These are phyloP conservation scores for Ganoderma sp. DNA, from an alignment of 1,284 basidiomycete genomes.

Conservation along the genomic window DNA sequence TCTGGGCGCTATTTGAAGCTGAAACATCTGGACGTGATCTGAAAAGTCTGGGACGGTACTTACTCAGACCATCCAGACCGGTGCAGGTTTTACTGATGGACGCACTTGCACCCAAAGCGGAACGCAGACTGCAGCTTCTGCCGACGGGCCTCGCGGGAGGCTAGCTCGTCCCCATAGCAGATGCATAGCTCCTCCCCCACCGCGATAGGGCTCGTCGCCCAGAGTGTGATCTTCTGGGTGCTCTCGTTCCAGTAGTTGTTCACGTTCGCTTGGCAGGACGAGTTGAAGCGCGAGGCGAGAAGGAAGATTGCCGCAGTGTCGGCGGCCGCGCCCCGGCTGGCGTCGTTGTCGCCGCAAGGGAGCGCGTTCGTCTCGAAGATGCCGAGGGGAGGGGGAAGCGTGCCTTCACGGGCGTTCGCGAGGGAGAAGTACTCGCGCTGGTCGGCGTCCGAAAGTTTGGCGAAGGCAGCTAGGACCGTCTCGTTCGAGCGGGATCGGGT, in stretches of 20 bases:
- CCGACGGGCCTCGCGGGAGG: constrained; percentile 41
- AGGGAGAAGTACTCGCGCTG: constrained; percentile 35
- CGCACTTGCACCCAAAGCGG: constrained; percentile 62
- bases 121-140: constrained; percentile 48
- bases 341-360: constrained; percentile 31
- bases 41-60: too few species aligned
- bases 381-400: constrained; percentile 31
- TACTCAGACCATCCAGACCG: too few species aligned
- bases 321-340: constrained; percentile 5
- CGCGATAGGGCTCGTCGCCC: constrained; percentile 45
- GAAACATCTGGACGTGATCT: too few species aligned
- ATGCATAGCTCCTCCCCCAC: constrained; percentile 65
- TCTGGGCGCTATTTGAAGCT: too few species aligned
- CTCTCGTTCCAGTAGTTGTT: constrained; percentile 36
- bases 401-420: constrained; percentile 27
- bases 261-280: constrained; percentile 39
- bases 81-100: not conserved
- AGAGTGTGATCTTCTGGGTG: constrained; percentile 33
- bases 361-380: constrained; percentile 39
- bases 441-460: constrained; percentile 29
- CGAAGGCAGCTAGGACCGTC: constrained; percentile 30
- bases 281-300: constrained; percentile 37
- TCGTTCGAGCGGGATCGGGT: constrained; percentile 25
- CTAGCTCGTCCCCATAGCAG: constrained; percentile 56
- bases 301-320: constrained; percentile 31